Evolutionary conservation across 768 basidiomycete genomes (phyloP).

Genomic region (Lactifluus volemus): DNA sequence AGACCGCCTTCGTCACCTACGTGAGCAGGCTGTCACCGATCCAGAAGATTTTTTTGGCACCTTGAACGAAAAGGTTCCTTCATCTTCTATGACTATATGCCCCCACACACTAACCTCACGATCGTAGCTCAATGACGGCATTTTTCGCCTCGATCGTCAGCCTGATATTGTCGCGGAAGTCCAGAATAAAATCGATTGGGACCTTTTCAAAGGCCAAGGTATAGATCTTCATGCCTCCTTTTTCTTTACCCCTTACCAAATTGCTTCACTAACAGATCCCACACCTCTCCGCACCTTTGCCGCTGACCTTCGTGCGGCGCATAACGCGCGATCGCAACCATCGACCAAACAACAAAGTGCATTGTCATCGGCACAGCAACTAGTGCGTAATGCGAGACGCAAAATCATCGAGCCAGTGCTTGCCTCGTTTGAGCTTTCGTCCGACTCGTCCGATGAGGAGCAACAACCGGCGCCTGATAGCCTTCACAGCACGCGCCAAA

Average conservation of each 20-base stretch:
- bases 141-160: slow-evolving; percentile 36
- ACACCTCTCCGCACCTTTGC: slow-evolving; percentile 43
- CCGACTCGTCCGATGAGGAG: slow-evolving; percentile 33
- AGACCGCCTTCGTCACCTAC: slow-evolving; percentile 41
- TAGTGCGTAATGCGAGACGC: slow-evolving; percentile 45
- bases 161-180: slow-evolving; percentile 36
- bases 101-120: background rate
- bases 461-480: slow-evolving; percentile 35
- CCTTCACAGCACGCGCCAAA: slow-evolving; percentile 35
- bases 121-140: slow-evolving; percentile 26
- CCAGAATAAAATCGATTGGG: slow-evolving; percentile 54
- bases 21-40: slow-evolving; percentile 29
- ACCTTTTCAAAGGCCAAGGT: slow-evolving; percentile 50
- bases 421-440: slow-evolving; percentile 24
- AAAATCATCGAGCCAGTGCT: slow-evolving; percentile 42
- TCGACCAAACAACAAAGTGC: slow-evolving; percentile 34
- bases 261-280: slow-evolving; percentile 36
- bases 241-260: background rate
- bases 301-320: slow-evolving; percentile 28
- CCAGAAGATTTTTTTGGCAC: slow-evolving; percentile 29
- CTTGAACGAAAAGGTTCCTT: slow-evolving; percentile 30
- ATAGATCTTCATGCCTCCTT: slow-evolving; percentile 15
- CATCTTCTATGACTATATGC: slow-evolving; percentile 20
- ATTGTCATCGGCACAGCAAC: slow-evolving; percentile 46
- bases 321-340: slow-evolving; percentile 33